Evolutionary conservation across 371 early-diverging fungal genomes (phyloP).

Genomic region (Lichtheimia hyalospora): DNA sequence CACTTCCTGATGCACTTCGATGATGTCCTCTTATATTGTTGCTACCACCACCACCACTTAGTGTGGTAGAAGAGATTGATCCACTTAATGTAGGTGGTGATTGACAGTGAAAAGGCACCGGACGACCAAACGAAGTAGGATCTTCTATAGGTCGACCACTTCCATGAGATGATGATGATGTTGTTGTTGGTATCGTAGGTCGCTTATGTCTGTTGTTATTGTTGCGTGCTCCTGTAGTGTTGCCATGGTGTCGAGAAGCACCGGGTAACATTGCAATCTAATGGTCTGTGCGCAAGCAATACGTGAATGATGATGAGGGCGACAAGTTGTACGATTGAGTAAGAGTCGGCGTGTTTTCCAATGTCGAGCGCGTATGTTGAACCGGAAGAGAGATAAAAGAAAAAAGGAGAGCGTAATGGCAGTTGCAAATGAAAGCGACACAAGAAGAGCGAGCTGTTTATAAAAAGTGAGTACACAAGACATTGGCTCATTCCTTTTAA

Average conservation of each 20-base stretch:
- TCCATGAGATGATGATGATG: not conserved
- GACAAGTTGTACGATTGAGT: too few relatives aligned
- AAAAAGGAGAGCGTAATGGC: too few relatives aligned
- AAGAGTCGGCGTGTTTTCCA: too few relatives aligned
- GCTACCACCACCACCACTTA: not conserved
- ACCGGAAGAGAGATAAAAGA: too few relatives aligned
- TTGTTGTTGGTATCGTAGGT: conserved; percentile 2
- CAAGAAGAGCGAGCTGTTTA: too few relatives aligned
- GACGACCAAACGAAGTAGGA: not conserved
- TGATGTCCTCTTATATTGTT: not conserved
- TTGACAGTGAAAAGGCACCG: not conserved
- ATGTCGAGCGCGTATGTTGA: too few relatives aligned
- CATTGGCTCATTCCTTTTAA: too few relatives aligned
- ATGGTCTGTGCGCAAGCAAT: not conserved
- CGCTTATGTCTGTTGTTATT: not conserved
- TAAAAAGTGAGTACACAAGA: too few relatives aligned
- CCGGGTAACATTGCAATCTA: conserved; percentile 5
- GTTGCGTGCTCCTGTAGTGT: not conserved
- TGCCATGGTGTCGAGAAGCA: conserved; percentile 1
- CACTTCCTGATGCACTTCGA: too few relatives aligned
- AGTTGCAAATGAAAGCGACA: too few relatives aligned
- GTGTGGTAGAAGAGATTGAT: not conserved
- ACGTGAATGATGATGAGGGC: too few relatives aligned
- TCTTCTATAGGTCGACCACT: conserved; percentile 1
- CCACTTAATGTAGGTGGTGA: not conserved